Evolutionary conservation across 768 basidiomycete species (phyloP).

Genomic region (Asterophora parasitica): DNA sequence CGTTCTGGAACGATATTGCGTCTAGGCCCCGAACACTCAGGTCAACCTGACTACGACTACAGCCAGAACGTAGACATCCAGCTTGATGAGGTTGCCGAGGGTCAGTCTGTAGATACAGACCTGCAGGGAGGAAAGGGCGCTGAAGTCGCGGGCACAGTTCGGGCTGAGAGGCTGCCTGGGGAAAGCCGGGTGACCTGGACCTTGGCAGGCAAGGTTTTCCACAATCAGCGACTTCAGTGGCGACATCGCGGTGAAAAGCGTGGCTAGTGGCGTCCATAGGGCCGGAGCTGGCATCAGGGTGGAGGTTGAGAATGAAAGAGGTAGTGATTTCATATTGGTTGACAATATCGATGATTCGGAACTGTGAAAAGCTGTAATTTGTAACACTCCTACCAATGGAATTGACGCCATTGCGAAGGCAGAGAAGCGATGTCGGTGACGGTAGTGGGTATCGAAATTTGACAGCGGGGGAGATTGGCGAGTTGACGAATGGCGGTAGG

Average conservation of each 20-base stretch:
- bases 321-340: conserved; percentile 14
- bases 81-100: conserved; percentile 49
- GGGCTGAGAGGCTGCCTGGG: conserved; percentile 27
- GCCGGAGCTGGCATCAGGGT: conserved; percentile 9
- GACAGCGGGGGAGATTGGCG: background rate
- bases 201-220: conserved; percentile 17
- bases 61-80: conserved; percentile 43
- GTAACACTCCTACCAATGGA: background rate
- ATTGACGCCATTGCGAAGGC: too few relatives aligned
- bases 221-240: conserved; percentile 12
- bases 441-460: background rate
- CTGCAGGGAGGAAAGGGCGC: conserved; percentile 40
- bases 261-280: conserved; percentile 11
- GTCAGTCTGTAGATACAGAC: conserved; percentile 30
- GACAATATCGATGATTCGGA: conserved; percentile 3
- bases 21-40: conserved; percentile 48
- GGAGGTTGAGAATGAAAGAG: conserved; percentile 14
- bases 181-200: conserved; percentile 29
- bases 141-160: conserved; percentile 37
- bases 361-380: background rate
- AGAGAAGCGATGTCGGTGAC: background rate
- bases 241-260: conserved; percentile 11
- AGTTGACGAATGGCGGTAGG: background rate
- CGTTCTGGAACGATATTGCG: conserved; percentile 51
- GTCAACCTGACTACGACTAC: conserved; percentile 61